Evolutionary conservation across 495 filamentous ascomycete species (phyloP).

Genomic region (Podospora sp.): DNA sequence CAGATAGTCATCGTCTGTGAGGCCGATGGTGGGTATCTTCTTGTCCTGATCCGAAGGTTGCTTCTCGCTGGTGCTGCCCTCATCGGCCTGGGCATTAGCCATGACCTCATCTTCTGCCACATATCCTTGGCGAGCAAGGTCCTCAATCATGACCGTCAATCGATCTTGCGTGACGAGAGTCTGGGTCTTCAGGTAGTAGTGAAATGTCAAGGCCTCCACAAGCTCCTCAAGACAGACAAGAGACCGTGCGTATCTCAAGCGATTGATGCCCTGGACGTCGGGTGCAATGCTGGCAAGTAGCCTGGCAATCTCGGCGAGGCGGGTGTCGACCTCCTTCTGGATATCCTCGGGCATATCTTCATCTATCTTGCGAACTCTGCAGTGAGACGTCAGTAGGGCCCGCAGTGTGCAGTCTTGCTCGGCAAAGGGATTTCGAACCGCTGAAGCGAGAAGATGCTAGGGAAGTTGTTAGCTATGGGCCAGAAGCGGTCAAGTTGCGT

Average conservation of each 20-base stretch:
- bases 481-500: not conserved
- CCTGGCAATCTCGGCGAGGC: constrained; percentile 65
- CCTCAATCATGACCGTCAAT: constrained; percentile 51
- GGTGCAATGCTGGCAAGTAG: constrained; percentile 67
- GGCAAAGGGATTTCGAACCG: constrained; percentile 55
- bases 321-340: constrained; percentile 62
- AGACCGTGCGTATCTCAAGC: constrained; percentile 85
- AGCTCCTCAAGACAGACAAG: constrained; percentile 88
- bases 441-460: constrained; percentile 90
- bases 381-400: constrained; percentile 11
- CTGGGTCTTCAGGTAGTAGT: constrained; percentile 82
- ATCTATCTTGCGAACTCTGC: constrained; percentile 61
- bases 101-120: constrained; percentile 32
- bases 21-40: constrained; percentile 51
- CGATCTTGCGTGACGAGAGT: constrained; percentile 67
- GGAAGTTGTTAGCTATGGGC: constrained; percentile 13
- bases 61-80: not conserved
- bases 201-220: constrained; percentile 82
- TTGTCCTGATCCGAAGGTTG: constrained; percentile 7
- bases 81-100: constrained; percentile 24
- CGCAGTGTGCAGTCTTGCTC: not conserved
- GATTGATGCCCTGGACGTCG: constrained; percentile 76
- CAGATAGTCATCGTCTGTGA: constrained; percentile 84
- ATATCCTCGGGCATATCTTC: constrained; percentile 65
- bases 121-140: constrained; percentile 30